Percentiles rank a stretch among this genome's conserved stretches.
Conservation (phyloP, 352 stramenopile genomes). For the Globisporangium paddicum region DNA sequence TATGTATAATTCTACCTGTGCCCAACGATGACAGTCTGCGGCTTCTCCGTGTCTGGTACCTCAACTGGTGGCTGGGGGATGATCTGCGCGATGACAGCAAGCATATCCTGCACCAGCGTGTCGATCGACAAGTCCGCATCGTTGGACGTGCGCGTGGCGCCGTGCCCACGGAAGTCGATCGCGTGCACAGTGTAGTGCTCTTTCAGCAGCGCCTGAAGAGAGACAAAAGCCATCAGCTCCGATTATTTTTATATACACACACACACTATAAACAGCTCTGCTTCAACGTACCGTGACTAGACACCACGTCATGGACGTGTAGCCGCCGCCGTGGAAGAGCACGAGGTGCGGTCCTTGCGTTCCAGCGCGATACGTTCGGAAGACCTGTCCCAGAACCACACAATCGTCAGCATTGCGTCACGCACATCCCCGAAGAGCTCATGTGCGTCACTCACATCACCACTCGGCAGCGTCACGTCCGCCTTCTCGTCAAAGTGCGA, state of each 20-base stretch:
- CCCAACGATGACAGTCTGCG: slow-evolving; percentile 69
- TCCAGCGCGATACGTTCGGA: slow-evolving; percentile 74
- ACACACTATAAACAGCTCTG: not conserved
- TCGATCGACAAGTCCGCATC: slow-evolving; percentile 73
- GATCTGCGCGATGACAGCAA: slow-evolving; percentile 50
- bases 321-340: slow-evolving; percentile 80
- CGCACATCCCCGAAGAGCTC: not conserved
- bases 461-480: slow-evolving; percentile 56
- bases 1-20: slow-evolving; percentile 44
- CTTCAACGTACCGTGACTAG: slow-evolving; percentile 46
- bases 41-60: slow-evolving; percentile 18
- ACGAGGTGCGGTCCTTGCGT: slow-evolving; percentile 65
- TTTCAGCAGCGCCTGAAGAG: slow-evolving; percentile 60
- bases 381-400: slow-evolving; percentile 37
- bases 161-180: slow-evolving; percentile 82
- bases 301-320: slow-evolving; percentile 86
- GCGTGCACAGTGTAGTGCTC: slow-evolving; percentile 72
- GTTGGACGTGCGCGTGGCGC: slow-evolving; percentile 45
- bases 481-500: slow-evolving; percentile 74
- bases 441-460: slow-evolving; percentile 38
- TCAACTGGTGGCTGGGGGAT: slow-evolving; percentile 27
- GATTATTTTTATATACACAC: not conserved
- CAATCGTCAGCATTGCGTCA: not conserved
- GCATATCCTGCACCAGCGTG: slow-evolving; percentile 66
- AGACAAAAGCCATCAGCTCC: not conserved